These are phyloP conservation scores for Russula griseocarnosa DNA, from an alignment of 768 basidiomycete genomes.

Conservation along the genomic window DNA sequence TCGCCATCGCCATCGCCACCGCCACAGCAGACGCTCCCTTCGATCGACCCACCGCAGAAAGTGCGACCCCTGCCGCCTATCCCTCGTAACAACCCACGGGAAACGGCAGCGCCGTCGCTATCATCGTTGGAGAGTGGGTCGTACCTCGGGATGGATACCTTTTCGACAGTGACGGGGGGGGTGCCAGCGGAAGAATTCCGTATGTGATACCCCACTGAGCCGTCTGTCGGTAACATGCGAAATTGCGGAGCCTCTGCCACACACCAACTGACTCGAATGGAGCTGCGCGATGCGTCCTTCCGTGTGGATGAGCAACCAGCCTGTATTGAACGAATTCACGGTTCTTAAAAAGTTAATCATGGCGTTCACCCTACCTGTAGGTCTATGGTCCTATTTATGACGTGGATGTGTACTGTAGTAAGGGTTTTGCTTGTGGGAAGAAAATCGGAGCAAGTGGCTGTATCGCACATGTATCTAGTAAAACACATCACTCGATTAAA, in stretches of 20 bases:
- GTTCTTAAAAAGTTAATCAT: neutral
- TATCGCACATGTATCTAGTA: neutral
- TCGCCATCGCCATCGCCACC: neutral
- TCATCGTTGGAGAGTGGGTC: neutral
- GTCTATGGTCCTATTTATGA: neutral
- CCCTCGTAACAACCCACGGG: neutral
- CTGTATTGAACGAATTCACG: neutral
- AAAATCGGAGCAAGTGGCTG: neutral
- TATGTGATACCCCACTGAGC: neutral
- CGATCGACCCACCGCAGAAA: neutral
- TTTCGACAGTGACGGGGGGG: neutral
- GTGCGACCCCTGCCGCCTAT: neutral
- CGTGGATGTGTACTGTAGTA: neutral
- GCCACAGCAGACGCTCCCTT: neutral
- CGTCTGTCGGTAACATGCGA: neutral
- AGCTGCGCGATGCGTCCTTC: too few species aligned
- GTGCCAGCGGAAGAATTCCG: neutral
- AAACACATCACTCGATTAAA: constrained; percentile 5
- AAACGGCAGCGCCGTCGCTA: neutral
- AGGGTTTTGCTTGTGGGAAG: neutral
- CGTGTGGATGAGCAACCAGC: neutral
- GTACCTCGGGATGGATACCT: constrained; percentile 1
- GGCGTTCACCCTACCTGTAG: neutral
- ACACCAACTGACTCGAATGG: too few species aligned
- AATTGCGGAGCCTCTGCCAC: too few species aligned